A percentile compares a stretch with the other conserved stretches of the same genome.
Conservation (phyloP, 1,139 yeast species). For the Lipomyces yarrowii region DNA sequence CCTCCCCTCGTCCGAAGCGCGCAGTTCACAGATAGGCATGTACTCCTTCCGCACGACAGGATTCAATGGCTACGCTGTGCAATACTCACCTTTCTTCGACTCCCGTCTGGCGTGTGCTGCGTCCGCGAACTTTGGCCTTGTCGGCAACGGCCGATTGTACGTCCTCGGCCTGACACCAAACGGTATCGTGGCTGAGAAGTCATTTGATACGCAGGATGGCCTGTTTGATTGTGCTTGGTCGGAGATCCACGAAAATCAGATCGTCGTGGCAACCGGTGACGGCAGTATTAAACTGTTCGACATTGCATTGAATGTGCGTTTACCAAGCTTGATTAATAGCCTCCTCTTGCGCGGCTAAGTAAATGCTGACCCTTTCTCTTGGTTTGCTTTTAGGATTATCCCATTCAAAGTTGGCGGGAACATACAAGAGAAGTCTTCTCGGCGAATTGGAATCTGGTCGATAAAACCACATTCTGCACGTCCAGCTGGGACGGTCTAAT, state of each 20-base stretch:
- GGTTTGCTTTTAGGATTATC: constrained; percentile 50
- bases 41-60: constrained; percentile 75
- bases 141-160: constrained; percentile 85
- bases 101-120: constrained; percentile 87
- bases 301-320: constrained; percentile 52
- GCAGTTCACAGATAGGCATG: constrained; percentile 49
- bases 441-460: constrained; percentile 83
- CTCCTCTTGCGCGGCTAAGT: too few species aligned
- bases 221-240: constrained; percentile 89
- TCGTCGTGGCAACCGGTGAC: constrained; percentile 83
- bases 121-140: constrained; percentile 90
- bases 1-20: neutral
- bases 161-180: constrained; percentile 66
- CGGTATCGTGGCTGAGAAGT: constrained; percentile 58
- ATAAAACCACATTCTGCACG: constrained; percentile 69
- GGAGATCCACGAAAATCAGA: constrained; percentile 85
- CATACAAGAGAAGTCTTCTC: constrained; percentile 87
- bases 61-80: constrained; percentile 83
- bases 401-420: constrained; percentile 75
- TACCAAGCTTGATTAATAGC: neutral
- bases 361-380: too few species aligned
- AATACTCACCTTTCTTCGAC: constrained; percentile 90
- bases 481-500: constrained; percentile 93
- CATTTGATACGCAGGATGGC: constrained; percentile 93
- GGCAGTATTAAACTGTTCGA: constrained; percentile 86